Percentiles rank a stretch among this genome's conserved stretches.
Conservation (phyloP, 1,139 yeast genomes). For the Yamadazyma taylorii region DNA sequence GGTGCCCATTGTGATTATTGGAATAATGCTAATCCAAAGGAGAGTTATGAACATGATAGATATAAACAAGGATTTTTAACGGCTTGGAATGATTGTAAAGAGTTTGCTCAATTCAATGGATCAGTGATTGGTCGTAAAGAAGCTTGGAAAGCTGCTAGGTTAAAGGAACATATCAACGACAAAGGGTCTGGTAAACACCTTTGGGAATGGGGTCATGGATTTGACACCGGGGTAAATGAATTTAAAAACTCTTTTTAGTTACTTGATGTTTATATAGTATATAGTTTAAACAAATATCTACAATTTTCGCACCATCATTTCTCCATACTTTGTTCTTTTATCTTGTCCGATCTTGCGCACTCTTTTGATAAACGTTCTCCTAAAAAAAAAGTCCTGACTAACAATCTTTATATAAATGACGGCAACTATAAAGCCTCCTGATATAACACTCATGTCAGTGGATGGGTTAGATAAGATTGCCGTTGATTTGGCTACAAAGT, state of each 20-base stretch:
- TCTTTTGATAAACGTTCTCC: too few species aligned
- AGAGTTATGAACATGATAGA: constrained; percentile 76
- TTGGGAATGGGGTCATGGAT: constrained; percentile 94
- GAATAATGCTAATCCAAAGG: constrained; percentile 57
- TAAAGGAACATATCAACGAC: constrained; percentile 54
- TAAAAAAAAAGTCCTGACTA: too few species aligned
- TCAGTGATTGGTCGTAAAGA: constrained; percentile 71
- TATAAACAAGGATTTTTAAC: constrained; percentile 72
- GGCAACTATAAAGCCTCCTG: too few species aligned
- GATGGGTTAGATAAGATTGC: not conserved
- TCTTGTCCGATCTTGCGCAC: too few species aligned
- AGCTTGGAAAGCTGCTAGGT: constrained; percentile 59
- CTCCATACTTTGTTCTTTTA: too few species aligned
- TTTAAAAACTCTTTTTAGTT: constrained; percentile 18
- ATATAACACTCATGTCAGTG: not conserved
- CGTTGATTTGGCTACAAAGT: constrained; percentile 4
- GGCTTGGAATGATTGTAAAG: constrained; percentile 71
- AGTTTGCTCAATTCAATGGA: constrained; percentile 67
- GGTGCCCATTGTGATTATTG: constrained; percentile 64
- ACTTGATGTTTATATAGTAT: constrained; percentile 1
- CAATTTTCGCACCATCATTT: too few species aligned
- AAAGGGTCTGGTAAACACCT: constrained; percentile 56
- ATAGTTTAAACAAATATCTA: too few species aligned
- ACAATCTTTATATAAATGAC: too few species aligned
- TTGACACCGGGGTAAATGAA: constrained; percentile 54